phyloP scores from a whole-genome alignment of 768 basidiomycete genomes.

The Amanita phalloides region DNA sequence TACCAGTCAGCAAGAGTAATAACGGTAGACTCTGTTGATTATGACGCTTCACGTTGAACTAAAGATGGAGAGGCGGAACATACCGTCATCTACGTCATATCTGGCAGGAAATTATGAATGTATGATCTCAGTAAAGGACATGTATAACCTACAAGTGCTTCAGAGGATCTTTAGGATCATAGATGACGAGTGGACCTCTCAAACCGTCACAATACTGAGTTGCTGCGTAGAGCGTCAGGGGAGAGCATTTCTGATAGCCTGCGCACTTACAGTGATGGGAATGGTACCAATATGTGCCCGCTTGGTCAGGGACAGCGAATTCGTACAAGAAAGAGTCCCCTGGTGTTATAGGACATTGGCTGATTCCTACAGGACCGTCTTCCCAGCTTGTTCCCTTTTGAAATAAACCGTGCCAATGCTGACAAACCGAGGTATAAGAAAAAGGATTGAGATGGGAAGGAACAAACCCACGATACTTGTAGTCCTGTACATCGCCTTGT shows the following conservation, averaged over 20 bases:
- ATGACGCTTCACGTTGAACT: neutral
- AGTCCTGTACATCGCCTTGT: slow-evolving; percentile 26
- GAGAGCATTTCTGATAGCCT: neutral
- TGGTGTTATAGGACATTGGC: slow-evolving; percentile 32
- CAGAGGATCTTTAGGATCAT: slow-evolving; percentile 13
- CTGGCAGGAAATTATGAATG: neutral
- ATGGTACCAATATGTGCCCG: slow-evolving; percentile 23
- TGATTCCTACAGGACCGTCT: slow-evolving; percentile 26
- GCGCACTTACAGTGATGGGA: slow-evolving; percentile 18
- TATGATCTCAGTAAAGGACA: neutral
- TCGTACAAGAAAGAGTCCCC: slow-evolving; percentile 26
- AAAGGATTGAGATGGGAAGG: neutral
- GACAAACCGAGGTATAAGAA: neutral
- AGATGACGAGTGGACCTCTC: slow-evolving; percentile 13
- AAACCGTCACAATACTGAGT: slow-evolving; percentile 18
- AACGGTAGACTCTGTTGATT: slow-evolving; percentile 20
- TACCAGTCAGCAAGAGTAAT: slow-evolving; percentile 45
- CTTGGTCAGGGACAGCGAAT: slow-evolving; percentile 17
- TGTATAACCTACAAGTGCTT: neutral
- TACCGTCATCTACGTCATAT: slow-evolving; percentile 18
- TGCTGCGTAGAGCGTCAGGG: neutral
- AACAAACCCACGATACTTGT: slow-evolving; percentile 20
- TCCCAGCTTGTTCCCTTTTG: slow-evolving; percentile 25
- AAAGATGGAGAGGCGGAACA: neutral
- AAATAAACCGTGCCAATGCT: slow-evolving; percentile 40